Evolutionary conservation across 148 eudicot genomes (phyloP).

Genomic region (Talinum fruticosum): DNA sequence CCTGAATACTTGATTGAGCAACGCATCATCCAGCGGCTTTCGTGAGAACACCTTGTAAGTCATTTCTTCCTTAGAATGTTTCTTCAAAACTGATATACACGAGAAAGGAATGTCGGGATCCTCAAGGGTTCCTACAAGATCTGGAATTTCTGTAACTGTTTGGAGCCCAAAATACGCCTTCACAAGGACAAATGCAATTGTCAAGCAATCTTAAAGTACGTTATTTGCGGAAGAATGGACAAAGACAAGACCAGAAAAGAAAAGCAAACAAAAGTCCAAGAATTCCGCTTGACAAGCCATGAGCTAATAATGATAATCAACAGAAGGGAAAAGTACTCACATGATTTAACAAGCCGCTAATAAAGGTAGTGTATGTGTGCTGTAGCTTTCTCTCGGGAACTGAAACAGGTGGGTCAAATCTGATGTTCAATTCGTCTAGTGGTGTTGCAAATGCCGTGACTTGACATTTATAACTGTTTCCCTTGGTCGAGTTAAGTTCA

Average conservation of each 20-base stretch:
- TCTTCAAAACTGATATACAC: constrained; percentile 68
- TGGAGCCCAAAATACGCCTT: constrained; percentile 84
- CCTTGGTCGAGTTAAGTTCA: constrained; percentile 67
- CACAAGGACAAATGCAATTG: constrained; percentile 22
- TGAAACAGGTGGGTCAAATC: constrained; percentile 56
- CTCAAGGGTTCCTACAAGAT: constrained; percentile 77
- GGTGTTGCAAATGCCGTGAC: constrained; percentile 82
- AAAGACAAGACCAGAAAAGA: neutral
- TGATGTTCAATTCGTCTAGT: constrained; percentile 69
- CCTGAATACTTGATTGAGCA: constrained; percentile 81
- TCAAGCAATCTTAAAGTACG: neutral
- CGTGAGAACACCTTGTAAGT: constrained; percentile 92
- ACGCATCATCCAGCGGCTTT: constrained; percentile 59
- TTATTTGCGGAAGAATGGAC: neutral
- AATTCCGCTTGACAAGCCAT: neutral
- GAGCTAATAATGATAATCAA: neutral
- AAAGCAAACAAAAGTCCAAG: neutral
- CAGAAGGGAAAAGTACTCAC: constrained; percentile 43
- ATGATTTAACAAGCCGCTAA: constrained; percentile 81
- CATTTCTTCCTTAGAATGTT: constrained; percentile 52
- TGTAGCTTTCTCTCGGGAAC: constrained; percentile 81
- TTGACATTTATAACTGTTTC: constrained; percentile 71
- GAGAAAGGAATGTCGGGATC: constrained; percentile 72
- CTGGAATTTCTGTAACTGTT: constrained; percentile 54
- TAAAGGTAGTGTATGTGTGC: constrained; percentile 83